A percentile compares a stretch with the other conserved stretches of the same genome.
These are phyloP conservation scores for Calycina marina DNA, from an alignment of 2,329 filamentous ascomycete genomes.

Conservation along the genomic window DNA sequence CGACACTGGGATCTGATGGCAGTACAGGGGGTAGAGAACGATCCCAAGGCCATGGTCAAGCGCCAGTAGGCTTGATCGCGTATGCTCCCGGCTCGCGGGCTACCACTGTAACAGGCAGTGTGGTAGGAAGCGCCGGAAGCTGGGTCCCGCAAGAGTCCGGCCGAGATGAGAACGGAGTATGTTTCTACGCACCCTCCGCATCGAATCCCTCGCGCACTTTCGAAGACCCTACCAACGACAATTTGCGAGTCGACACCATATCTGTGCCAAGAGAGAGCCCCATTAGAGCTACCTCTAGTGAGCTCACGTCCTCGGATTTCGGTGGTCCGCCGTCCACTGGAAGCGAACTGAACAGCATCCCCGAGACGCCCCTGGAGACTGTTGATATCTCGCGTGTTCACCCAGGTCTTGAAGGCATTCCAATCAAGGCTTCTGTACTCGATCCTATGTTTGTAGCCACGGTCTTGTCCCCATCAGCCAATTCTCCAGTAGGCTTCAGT, in stretches of 20 bases:
- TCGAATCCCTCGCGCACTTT: slow-evolving; percentile 21
- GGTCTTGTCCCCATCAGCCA: slow-evolving; percentile 14
- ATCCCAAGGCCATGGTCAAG: slow-evolving; percentile 1
- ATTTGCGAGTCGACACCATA: slow-evolving; percentile 18
- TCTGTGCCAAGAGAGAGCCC: slow-evolving; percentile 14
- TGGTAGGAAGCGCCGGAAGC: slow-evolving; percentile 3
- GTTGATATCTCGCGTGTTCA: slow-evolving; percentile 45
- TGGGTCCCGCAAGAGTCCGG: slow-evolving; percentile 22
- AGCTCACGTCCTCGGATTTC: slow-evolving; percentile 21
- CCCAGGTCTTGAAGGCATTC: slow-evolving; percentile 44
- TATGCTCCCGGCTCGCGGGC: slow-evolving; percentile 6
- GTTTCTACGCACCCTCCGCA: slow-evolving; percentile 23
- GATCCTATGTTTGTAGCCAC: slow-evolving; percentile 21
- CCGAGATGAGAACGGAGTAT: slow-evolving; percentile 20
- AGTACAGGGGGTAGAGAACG: not conserved
- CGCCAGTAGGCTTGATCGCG: not conserved
- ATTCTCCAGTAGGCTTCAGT: slow-evolving; percentile 15
- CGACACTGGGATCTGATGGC: no score
- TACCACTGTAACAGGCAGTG: slow-evolving; percentile 8
- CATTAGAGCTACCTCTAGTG: slow-evolving; percentile 19
- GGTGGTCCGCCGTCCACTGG: slow-evolving; percentile 5
- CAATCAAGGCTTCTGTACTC: slow-evolving; percentile 38
- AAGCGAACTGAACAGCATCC: slow-evolving; percentile 10
- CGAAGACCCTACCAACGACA: slow-evolving; percentile 8
- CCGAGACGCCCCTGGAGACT: slow-evolving; percentile 20